Base-by-base conservation (phyloP, 352 stramenopile genomes). In the Aphanomyces stellatus region DNA sequence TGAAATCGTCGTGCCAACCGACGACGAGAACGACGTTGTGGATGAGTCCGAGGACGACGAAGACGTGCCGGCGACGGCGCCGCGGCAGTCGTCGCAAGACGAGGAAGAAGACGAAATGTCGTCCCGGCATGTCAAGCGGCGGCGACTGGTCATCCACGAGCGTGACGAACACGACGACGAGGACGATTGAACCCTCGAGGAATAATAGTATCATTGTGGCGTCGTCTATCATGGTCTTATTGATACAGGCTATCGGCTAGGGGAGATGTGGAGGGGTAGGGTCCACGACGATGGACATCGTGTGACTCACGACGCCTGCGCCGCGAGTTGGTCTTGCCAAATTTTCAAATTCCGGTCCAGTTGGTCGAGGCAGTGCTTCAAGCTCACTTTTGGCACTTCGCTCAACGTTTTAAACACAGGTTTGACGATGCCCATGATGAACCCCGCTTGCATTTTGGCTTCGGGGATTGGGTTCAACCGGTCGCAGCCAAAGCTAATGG, bases 351-450 rank as follows among this genome's bases (percentile, higher is more conserved):
- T 93, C 19, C 74, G 72, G 42, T 91, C 80, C 53, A 93, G 62
- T 25, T 90, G 81, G 11, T 62, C 67, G 63, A 89, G 75, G 69
- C 82, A 93, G 56, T 88, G 80, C 11, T 48, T 70, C 27, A 93
- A 69, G 11, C 77, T 46, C 3, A 79, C 75, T 40, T 72, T 73
- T 1, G 85, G 85, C 22, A 93, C 62, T 41, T 77, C 73, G 27
- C 72, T 81, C 31, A 91, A 71, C 31, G 74, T 77, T 19, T 79
- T 48, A 66, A 92, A 92, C 8, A 92, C 75, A 25, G 90, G 90
- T 1, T 80, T 75, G 17, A 96, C 90, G 40, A 98, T 93, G 59
- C 91, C 93, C 37, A 97, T 88, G 65, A 98, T 97, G 69, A 98
- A 98, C 53, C 88, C 88, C 5, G 94, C 79, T 74, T 98, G 93